Percentiles rank a stretch among this genome's conserved stretches.
phyloP scores from a whole-genome alignment of 1,139 yeast species.

The Taphrina wiesneri region DNA sequence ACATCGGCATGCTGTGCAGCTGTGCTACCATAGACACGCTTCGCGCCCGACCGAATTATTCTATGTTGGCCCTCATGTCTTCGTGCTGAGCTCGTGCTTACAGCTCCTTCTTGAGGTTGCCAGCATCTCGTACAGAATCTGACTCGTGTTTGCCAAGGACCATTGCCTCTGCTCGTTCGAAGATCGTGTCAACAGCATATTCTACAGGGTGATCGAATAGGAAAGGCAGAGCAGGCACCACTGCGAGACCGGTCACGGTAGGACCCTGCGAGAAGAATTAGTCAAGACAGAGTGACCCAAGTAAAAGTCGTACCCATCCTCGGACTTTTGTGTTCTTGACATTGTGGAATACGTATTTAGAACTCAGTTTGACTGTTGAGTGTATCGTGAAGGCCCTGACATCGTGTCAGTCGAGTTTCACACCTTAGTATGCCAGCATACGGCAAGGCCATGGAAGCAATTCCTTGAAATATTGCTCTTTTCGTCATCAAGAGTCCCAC shows the following conservation, averaged over 20 bases:
- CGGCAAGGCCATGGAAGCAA: constrained; percentile 76
- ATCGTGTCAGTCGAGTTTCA: background rate
- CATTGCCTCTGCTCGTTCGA: constrained; percentile 57
- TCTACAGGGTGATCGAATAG: constrained; percentile 83
- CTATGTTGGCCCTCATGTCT: too few species aligned
- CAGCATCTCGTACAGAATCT: constrained; percentile 36
- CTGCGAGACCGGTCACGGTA: constrained; percentile 70
- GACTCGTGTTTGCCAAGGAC: constrained; percentile 38
- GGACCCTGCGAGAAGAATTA: constrained; percentile 68
- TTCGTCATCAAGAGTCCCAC: constrained; percentile 49
- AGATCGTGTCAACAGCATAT: constrained; percentile 62
- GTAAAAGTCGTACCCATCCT: constrained; percentile 16
- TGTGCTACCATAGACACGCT: background rate
- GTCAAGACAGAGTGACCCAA: background rate
- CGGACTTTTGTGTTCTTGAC: constrained; percentile 40
- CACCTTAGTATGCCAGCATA: background rate
- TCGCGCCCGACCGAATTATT: too few species aligned
- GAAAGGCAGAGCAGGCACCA: constrained; percentile 77
- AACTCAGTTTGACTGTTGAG: constrained; percentile 70
- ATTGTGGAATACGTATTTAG: constrained; percentile 43
- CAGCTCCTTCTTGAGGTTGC: constrained; percentile 37
- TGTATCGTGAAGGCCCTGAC: constrained; percentile 78
- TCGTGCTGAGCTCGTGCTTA: background rate
- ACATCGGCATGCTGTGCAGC: background rate
- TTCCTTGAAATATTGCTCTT: constrained; percentile 73